Conservation (phyloP, 257 asterid species). For the Solanum piurae region DNA sequence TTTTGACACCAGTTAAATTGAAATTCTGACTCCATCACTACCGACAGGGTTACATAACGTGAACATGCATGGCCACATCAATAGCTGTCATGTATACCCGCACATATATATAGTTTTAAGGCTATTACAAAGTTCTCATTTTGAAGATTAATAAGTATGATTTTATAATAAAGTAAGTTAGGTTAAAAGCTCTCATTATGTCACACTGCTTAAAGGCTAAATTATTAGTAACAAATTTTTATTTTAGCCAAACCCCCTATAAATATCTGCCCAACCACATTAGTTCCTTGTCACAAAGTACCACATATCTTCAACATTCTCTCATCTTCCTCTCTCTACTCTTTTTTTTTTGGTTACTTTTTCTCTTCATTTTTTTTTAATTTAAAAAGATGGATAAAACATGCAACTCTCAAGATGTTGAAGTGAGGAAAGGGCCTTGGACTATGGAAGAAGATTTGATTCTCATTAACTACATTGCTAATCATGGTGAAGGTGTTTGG, state of each 20-base stretch:
- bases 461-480: slow-evolving; percentile 88
- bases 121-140: not conserved
- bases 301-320: not conserved
- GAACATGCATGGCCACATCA: slow-evolving; percentile 4
- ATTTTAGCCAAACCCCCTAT: slow-evolving; percentile 40
- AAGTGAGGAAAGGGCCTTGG: slow-evolving; percentile 99
- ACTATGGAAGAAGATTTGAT: slow-evolving; percentile 97
- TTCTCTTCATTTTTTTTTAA: not conserved
- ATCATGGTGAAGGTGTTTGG: slow-evolving; percentile 99
- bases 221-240: slow-evolving; percentile 7
- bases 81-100: not conserved
- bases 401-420: slow-evolving; percentile 71
- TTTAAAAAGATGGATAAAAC: slow-evolving; percentile 53
- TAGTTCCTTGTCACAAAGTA: slow-evolving; percentile 20
- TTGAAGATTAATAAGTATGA: not conserved
- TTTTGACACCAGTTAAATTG: too few species aligned
- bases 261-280: slow-evolving; percentile 48
- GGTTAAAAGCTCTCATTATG: slow-evolving; percentile 34
- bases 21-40: not conserved
- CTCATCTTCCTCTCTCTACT: not conserved
- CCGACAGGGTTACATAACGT: not conserved
- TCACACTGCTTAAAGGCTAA: slow-evolving; percentile 22
- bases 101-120: not conserved
- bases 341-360: not conserved
- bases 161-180: slow-evolving; percentile 33